Percentiles rank a stretch among this genome's conserved stretches.
These are phyloP conservation scores for Lenwebbia sp. DNA, from an alignment of 345 rosid genomes.

Conservation along the genomic window DNA sequence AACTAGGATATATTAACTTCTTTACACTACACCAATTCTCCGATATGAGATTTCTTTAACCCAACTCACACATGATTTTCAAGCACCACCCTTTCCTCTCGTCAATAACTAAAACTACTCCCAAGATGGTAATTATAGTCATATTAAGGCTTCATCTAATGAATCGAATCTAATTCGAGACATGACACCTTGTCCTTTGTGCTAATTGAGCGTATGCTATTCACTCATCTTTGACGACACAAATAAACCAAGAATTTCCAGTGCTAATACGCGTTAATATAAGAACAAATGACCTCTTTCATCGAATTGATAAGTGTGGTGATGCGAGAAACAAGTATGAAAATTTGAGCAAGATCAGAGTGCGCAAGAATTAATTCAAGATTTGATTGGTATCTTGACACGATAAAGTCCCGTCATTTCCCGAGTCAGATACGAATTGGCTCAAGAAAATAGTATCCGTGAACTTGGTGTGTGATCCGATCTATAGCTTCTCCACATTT, in stretches of 20 bases:
- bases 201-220: background rate
- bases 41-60: too few relatives aligned
- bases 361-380: background rate
- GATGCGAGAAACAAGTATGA: rapidly evolving
- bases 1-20: too few relatives aligned
- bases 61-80: background rate
- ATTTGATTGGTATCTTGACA: rapidly evolving
- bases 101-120: background rate
- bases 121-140: background rate
- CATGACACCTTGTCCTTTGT: background rate
- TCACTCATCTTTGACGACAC: background rate
- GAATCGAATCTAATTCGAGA: rapidly evolving
- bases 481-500: background rate
- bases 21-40: too few relatives aligned
- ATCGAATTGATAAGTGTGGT: background rate
- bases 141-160: background rate
- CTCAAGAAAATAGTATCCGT: background rate
- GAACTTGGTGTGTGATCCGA: background rate
- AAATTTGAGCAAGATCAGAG: background rate
- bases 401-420: background rate
- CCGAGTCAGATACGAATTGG: rapidly evolving
- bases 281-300: background rate
- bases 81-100: background rate
- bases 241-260: background rate
- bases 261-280: background rate